Percentiles rank a stretch among this genome's conserved stretches.
These are phyloP conservation scores for Acacia confusa DNA, from an alignment of 306 rosid genomes.

Conservation along the genomic window DNA sequence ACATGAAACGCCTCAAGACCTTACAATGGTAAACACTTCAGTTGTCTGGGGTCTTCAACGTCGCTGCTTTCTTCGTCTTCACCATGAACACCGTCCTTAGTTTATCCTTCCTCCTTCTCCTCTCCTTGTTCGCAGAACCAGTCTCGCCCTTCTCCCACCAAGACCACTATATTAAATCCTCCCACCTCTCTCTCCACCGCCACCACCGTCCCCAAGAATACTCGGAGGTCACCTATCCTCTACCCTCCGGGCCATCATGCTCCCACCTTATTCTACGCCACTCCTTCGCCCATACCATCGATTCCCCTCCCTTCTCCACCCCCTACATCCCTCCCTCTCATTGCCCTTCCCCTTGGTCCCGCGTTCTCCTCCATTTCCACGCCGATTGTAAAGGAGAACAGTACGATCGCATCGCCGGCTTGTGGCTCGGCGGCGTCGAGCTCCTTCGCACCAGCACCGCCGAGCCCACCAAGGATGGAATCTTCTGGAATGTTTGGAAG, in stretches of 20 bases:
- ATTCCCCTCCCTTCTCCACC: conserved; percentile 64
- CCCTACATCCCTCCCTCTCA: conserved; percentile 54
- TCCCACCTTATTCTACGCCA: conserved; percentile 51
- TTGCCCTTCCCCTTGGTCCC: conserved; percentile 66
- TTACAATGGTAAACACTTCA: not conserved
- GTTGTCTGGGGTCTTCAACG: not conserved
- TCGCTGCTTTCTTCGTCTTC: not conserved
- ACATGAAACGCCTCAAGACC: too few relatives aligned
- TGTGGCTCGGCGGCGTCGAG: conserved; percentile 81
- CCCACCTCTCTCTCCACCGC: not conserved
- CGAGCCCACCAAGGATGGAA: conserved; percentile 51
- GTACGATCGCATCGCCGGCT: conserved; percentile 77
- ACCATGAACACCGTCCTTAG: conserved; percentile 34
- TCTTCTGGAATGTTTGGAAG: conserved; percentile 76
- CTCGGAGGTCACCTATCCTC: conserved; percentile 65
- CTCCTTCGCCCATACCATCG: conserved; percentile 70
- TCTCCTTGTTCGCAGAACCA: conserved; percentile 9
- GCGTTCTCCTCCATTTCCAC: conserved; percentile 52
- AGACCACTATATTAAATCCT: conserved; percentile 42
- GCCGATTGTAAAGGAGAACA: conserved; percentile 57
- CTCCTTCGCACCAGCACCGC: conserved; percentile 84
- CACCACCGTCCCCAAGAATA: conserved; percentile 31
- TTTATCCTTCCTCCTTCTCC: not conserved
- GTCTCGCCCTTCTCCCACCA: conserved; percentile 39
- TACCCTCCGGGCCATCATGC: conserved; percentile 53